Evolutionary conservation across 345 rosid genomes (phyloP).

Genomic region (Aethionema arabicum): DNA sequence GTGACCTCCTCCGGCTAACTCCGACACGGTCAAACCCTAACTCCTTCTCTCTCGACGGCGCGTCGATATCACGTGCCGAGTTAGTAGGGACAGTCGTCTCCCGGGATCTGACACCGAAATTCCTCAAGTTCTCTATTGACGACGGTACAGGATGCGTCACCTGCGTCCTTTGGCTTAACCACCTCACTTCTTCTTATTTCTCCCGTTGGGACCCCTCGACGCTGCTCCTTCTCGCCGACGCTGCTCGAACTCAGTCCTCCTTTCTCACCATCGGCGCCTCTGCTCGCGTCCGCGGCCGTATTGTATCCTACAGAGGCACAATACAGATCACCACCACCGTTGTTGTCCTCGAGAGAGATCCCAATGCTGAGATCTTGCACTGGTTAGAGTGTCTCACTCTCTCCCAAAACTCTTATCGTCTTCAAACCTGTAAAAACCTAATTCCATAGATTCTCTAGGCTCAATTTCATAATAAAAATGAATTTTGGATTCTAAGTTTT

Average conservation of each 20-base stretch:
- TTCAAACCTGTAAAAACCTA: slow-evolving; percentile 1
- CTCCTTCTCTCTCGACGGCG: slow-evolving; percentile 43
- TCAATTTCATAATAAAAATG: too few species aligned
- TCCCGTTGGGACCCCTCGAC: slow-evolving; percentile 42
- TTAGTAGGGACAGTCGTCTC: slow-evolving; percentile 54
- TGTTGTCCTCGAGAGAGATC: slow-evolving; percentile 69
- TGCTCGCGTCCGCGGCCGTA: slow-evolving; percentile 69
- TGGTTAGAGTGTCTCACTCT: slow-evolving; percentile 68
- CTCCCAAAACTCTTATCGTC: slow-evolving; percentile 41
- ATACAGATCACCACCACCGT: slow-evolving; percentile 67
- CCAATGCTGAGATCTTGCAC: slow-evolving; percentile 74
- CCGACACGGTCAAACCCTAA: slow-evolving; percentile 39
- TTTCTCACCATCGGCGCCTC: slow-evolving; percentile 50
- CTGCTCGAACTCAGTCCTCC: slow-evolving; percentile 48
- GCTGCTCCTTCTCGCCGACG: slow-evolving; percentile 49
- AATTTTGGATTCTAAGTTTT: too few species aligned
- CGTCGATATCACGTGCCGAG: slow-evolving; percentile 58
- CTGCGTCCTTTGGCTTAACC: slow-evolving; percentile 89
- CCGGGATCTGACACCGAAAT: slow-evolving; percentile 54
- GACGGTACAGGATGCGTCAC: slow-evolving; percentile 67
- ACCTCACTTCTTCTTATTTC: slow-evolving; percentile 53
- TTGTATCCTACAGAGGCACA: slow-evolving; percentile 51
- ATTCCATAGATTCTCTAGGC: too few species aligned
- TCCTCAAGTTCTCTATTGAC: slow-evolving; percentile 63
- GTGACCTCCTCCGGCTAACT: slow-evolving; percentile 47